Base-by-base conservation (phyloP, 2,329 filamentous ascomycete genomes). In the Diaporthe sp. region DNA sequence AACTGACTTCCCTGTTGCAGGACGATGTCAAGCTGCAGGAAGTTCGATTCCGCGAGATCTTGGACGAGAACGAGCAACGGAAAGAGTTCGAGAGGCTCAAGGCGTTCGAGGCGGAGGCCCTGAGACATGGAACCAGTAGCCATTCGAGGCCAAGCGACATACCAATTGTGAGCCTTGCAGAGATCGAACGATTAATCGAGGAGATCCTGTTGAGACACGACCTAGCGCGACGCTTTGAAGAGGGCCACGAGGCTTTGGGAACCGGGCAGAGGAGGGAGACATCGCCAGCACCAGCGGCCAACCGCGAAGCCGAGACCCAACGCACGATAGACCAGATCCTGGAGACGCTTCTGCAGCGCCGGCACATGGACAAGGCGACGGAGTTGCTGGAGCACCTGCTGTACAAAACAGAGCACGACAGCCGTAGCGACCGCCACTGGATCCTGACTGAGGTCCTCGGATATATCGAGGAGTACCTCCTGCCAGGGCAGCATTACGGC, bases 391-490 rank as follows among this genome's bases (percentile, higher is more conserved):
- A 71, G 33, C 52, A 22, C 25, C 45, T 73, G n/a, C 70, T 70
- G 19, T 17, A 64, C 22, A 67, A 33, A 17, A 19, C 70, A n/a
- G 54, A 50, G 28, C 45, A 47, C 28, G 40, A 50, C 52, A 60
- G 40, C 40, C 55, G 9, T 1, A 52, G 40, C 8, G 71, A 74
- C 45, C 57, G 57, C 33, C 66, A 66, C 30, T 42, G 57, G 40
- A 57, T 74, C 54, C 42, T 75, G 50, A 42, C 50, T 15, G 50
- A 69, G 28, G 71, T 73, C 45, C 57, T 70, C 33, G 40, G 22
- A 22, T 64, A 64, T 38, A 13, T 70, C 4, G 45, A 70, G 25
- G 60, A 52, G 12, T 60, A 55, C 38, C 19, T 61, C 28, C n/a
- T 68, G 55, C 64, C 47, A 15, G 61, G 52, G n/a, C 60, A 40